Evolutionary conservation across 2,329 filamentous ascomycete species (phyloP).

Genomic region (Fusarium gaditjirri): DNA sequence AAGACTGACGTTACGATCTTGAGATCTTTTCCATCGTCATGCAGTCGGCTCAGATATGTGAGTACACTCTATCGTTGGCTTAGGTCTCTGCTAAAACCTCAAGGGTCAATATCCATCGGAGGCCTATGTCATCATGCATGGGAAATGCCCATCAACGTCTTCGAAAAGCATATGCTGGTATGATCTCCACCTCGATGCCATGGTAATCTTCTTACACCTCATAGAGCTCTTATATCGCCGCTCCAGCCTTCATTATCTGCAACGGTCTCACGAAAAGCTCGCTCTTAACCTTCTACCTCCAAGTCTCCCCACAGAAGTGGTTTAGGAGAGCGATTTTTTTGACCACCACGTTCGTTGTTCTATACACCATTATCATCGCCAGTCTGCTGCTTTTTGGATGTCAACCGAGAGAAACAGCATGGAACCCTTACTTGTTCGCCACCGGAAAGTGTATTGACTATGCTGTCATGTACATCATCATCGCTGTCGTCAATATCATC

Average conservation of each 20-base stretch:
- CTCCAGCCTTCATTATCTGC: slow-evolving; percentile 47
- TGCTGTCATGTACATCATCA: slow-evolving; percentile 58
- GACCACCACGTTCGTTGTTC: slow-evolving; percentile 42
- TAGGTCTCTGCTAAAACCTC: neutral
- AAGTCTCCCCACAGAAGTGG: slow-evolving; percentile 47
- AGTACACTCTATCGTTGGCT: rapidly evolving
- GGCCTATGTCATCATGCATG: slow-evolving; percentile 44
- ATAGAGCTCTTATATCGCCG: slow-evolving; percentile 43
- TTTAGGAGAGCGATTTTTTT: slow-evolving; percentile 44
- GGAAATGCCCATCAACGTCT: slow-evolving; percentile 42
- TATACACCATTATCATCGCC: slow-evolving; percentile 43
- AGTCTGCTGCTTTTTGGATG: slow-evolving; percentile 36
- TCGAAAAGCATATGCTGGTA: slow-evolving; percentile 37
- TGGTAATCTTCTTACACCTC: rapidly evolving
- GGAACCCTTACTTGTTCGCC: slow-evolving; percentile 39
- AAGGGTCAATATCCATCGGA: slow-evolving; percentile 42
- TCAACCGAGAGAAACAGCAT: slow-evolving; percentile 28
- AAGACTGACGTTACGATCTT: neutral
- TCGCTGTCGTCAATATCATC: slow-evolving; percentile 58
- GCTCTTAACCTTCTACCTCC: slow-evolving; percentile 50
- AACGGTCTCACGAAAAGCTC: slow-evolving; percentile 51
- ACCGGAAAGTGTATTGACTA: slow-evolving; percentile 54
- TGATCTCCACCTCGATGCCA: rapidly evolving
- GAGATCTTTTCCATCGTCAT: slow-evolving; percentile 37
- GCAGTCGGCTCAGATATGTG: slow-evolving; percentile 42